Percentiles rank a stretch among this genome's conserved stretches.
These are phyloP conservation scores for Blakeslea trispora DNA, from an alignment of 371 early-diverging fungal species.

Conservation along the genomic window DNA sequence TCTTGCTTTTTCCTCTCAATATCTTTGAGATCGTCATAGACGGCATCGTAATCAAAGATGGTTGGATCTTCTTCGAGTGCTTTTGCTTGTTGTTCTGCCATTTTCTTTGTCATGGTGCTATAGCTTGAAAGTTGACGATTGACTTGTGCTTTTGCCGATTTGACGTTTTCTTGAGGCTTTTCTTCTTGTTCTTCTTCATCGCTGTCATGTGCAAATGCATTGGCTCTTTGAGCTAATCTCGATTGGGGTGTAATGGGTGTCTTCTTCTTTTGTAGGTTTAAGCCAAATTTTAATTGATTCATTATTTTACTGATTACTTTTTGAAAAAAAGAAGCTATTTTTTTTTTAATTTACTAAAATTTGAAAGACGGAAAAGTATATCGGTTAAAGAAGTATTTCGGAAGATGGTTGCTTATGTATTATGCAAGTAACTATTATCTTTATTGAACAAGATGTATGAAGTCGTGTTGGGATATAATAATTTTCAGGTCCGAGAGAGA, in stretches of 20 bases:
- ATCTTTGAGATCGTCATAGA: slow-evolving; percentile 83
- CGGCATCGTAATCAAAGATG: slow-evolving; percentile 90
- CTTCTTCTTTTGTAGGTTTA: slow-evolving; percentile 42
- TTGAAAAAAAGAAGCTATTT: too few species aligned
- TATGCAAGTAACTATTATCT: too few species aligned
- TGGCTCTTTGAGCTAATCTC: slow-evolving; percentile 9
- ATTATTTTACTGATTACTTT: not conserved
- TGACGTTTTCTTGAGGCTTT: slow-evolving; percentile 6
- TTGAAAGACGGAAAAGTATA: too few species aligned
- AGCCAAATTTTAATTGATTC: slow-evolving; percentile 43
- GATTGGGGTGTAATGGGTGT: slow-evolving; percentile 10
- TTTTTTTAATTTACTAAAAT: too few species aligned
- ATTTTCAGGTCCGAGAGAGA: too few species aligned
- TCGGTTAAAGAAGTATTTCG: too few species aligned
- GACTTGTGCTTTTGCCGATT: slow-evolving; percentile 29
- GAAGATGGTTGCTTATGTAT: too few species aligned
- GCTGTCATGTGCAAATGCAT: slow-evolving; percentile 30
- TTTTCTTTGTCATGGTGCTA: slow-evolving; percentile 37
- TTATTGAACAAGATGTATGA: too few species aligned
- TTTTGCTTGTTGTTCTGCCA: slow-evolving; percentile 56
- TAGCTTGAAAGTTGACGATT: slow-evolving; percentile 38
- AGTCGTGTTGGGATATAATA: too few species aligned
- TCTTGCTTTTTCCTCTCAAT: slow-evolving; percentile 58
- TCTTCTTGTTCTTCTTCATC: slow-evolving; percentile 28
- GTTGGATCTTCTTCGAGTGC: slow-evolving; percentile 82